phyloP scores from a whole-genome alignment of 2,329 filamentous ascomycete genomes.

The Alternaria ventricosa region DNA sequence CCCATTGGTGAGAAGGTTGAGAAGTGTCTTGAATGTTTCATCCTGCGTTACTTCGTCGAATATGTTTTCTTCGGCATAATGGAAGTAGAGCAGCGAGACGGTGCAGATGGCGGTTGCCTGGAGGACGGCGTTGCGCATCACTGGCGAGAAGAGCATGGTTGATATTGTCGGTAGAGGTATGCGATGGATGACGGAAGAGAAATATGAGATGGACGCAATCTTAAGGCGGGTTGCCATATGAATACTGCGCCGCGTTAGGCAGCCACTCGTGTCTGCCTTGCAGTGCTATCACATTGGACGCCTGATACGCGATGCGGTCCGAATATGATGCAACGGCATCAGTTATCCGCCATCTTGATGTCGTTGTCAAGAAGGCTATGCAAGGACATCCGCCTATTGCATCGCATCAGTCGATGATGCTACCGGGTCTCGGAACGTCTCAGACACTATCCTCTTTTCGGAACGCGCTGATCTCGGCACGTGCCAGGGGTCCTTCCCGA shows the following conservation, averaged over 20 bases:
- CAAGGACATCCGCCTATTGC: neutral
- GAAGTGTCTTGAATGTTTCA: conserved; percentile 8
- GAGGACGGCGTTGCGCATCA: conserved; percentile 19
- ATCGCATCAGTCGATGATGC: neutral
- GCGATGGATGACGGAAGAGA: neutral
- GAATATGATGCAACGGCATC: neutral
- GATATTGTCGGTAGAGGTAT: neutral
- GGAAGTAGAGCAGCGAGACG: conserved; percentile 1
- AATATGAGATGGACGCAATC: neutral
- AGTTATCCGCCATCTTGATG: neutral
- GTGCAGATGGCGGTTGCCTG: conserved; percentile 17
- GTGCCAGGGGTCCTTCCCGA: neutral
- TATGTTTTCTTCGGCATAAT: conserved; percentile 9
- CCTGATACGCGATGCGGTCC: neutral
- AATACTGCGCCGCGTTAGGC: neutral
- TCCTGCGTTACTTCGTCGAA: conserved; percentile 6
- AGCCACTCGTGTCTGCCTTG: neutral
- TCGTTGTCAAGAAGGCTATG: neutral
- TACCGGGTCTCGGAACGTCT: neutral
- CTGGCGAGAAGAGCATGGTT: conserved; percentile 12
- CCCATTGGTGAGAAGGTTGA: neutral
- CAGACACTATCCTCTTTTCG: neutral
- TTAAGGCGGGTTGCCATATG: neutral
- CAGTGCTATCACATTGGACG: neutral
- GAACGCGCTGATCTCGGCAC: neutral